Base-by-base conservation (phyloP, 1,284 basidiomycete species). In the Peniophora sp. region DNA sequence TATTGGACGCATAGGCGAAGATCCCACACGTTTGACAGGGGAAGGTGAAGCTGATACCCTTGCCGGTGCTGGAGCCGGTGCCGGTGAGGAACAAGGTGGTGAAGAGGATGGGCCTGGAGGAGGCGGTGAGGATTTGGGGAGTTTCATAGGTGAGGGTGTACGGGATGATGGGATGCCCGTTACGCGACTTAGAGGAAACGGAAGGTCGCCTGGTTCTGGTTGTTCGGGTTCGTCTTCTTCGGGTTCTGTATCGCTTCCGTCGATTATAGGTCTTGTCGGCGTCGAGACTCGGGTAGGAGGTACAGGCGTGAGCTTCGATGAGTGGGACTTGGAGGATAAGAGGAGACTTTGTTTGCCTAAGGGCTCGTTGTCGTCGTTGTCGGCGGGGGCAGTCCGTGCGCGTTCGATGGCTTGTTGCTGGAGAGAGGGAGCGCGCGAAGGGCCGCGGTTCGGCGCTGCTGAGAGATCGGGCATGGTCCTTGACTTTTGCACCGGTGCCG, bases 81-180 rank as follows among this genome's bases (percentile, higher is more conserved):
- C n/a, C n/a, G n/a, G n/a, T n/a, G n/a, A n/a, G n/a, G n/a, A n/a
- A n/a, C n/a, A n/a, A n/a, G n/a, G n/a, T n/a, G n/a, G n/a, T n/a
- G n/a, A n/a, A n/a, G n/a, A n/a, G n/a, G n/a, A n/a, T n/a, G n/a
- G n/a, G n/a, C n/a, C n/a, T n/a, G n/a, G n/a, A n/a, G n/a, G n/a
- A n/a, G n/a, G n/a, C n/a, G n/a, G n/a, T n/a, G n/a, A n/a, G n/a
- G n/a, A n/a, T n/a, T n/a, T n/a, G n/a, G 68, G 69, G 3, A 75
- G 60, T 58, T 78, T 81, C 69, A 83, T 71, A 1, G 66, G 66
- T 2, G 67, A 68, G 2, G 66, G 68, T 3, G 66, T 64, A 49
- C 64, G 70, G 2, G 84, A 87, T 0, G 84, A 86, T 1, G 82
- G 82, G 43, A 85, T 55, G 49, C 49, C 51, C 25, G 34, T 36